phyloP scores from a whole-genome alignment of 768 basidiomycete genomes.

The Collybia sp. region DNA sequence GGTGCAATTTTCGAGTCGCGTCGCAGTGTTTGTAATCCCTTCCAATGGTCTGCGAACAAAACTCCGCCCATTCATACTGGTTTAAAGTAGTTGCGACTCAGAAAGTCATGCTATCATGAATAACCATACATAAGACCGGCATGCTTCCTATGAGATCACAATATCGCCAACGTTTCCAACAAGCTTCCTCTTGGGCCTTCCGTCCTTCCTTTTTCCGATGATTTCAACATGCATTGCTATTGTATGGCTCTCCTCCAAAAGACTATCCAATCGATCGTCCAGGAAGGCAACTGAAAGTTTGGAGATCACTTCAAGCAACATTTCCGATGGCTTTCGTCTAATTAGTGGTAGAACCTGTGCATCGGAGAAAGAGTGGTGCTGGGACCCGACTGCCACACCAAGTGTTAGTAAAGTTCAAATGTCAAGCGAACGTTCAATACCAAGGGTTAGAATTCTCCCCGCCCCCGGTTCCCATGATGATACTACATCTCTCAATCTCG shows the following conservation, averaged over 20 bases:
- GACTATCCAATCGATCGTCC: conserved; percentile 30
- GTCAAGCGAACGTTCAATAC: conserved; percentile 21
- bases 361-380: conserved; percentile 45
- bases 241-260: conserved; percentile 21
- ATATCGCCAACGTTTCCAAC: conserved; percentile 40
- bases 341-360: conserved; percentile 39
- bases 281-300: conserved; percentile 38
- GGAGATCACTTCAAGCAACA: conserved; percentile 28
- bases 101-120: no score
- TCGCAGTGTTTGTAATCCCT: no score
- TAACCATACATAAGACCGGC: no score
- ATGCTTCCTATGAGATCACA: conserved; percentile 26
- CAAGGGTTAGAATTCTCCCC: conserved; percentile 41
- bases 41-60: no score
- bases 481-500: conserved; percentile 48
- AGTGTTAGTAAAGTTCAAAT: neutral
- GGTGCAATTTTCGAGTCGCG: no score
- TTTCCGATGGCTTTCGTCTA: conserved; percentile 23
- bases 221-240: conserved; percentile 32
- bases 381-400: conserved; percentile 31
- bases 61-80: no score
- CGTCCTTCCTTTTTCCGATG: conserved; percentile 39
- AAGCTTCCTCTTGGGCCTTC: conserved; percentile 37
- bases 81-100: no score
- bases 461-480: conserved; percentile 48